phyloP scores from a whole-genome alignment of 1,284 basidiomycete species.

The Rhodofomes roseus region DNA sequence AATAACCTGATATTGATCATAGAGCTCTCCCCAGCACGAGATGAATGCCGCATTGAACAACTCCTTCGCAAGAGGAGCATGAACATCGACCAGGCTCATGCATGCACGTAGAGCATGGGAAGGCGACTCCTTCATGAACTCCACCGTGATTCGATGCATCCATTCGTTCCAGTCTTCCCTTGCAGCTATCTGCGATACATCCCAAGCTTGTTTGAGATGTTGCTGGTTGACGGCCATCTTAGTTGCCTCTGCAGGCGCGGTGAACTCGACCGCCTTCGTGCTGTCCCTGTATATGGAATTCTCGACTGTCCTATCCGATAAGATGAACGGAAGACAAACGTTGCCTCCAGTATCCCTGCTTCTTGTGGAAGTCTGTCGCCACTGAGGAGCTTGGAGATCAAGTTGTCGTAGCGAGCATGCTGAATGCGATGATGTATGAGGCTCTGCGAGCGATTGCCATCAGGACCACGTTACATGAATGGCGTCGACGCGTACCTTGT shows the following conservation, averaged over 20 bases:
- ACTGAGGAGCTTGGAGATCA: constrained; percentile 87
- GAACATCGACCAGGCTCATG: constrained; percentile 89
- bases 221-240: constrained; percentile 97
- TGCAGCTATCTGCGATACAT: constrained; percentile 77
- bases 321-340: constrained; percentile 39
- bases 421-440: constrained; percentile 76
- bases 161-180: constrained; percentile 95
- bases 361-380: constrained; percentile 90
- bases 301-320: neutral
- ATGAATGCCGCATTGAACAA: constrained; percentile 98
- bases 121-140: constrained; percentile 98
- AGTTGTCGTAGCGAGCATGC: constrained; percentile 86
- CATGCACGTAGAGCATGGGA: constrained; percentile 97
- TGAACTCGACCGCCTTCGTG: constrained; percentile 62
- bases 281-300: constrained; percentile 39
- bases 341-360: constrained; percentile 51
- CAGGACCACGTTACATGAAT: neutral
- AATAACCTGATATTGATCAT: constrained; percentile 96
- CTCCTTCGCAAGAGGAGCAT: constrained; percentile 90
- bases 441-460: constrained; percentile 42
- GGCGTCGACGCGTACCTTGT: constrained; percentile 60
- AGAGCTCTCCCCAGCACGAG: constrained; percentile 96
- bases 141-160: constrained; percentile 91
- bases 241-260: constrained; percentile 76
- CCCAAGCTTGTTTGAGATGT: constrained; percentile 97